Conservation (phyloP, 2,329 filamentous ascomycete species). For the Fusarium floridanum region DNA sequence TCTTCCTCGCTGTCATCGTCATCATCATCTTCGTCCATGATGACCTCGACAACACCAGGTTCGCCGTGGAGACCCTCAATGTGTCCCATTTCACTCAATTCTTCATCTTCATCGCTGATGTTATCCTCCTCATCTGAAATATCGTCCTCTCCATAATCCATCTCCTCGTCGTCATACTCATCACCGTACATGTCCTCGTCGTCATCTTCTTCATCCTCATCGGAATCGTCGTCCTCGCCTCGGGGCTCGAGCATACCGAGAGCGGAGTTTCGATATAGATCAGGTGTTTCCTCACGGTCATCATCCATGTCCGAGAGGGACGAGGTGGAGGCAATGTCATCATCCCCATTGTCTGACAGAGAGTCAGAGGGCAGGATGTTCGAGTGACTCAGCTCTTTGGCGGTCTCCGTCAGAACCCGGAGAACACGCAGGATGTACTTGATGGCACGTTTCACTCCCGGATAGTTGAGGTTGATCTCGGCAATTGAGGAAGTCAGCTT, state of each 20-base stretch:
- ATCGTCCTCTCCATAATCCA: conserved; percentile 89
- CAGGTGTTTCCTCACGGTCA: conserved; percentile 92
- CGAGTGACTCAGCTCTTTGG: conserved; percentile 84
- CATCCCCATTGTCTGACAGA: conserved; percentile 78
- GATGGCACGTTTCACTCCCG: conserved; percentile 90
- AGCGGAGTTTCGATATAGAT: conserved; percentile 96
- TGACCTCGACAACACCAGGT: conserved; percentile 76
- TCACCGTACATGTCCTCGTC: conserved; percentile 95
- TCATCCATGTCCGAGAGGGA: conserved; percentile 91
- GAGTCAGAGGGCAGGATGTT: conserved; percentile 78
- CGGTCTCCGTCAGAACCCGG: conserved; percentile 87
- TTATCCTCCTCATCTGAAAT: conserved; percentile 86
- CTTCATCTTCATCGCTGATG: conserved; percentile 90
- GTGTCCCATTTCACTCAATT: conserved; percentile 84
- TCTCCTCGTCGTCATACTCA: conserved; percentile 90
- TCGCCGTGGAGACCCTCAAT: conserved; percentile 81
- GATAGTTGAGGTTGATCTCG: conserved; percentile 95
- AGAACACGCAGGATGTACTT: conserved; percentile 96
- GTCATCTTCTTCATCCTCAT: conserved; percentile 78
- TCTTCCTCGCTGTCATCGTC: conserved; percentile 73
- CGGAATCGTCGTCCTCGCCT: conserved; percentile 84
- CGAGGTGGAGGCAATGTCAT: conserved; percentile 88
- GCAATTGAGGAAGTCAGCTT: conserved; percentile 92
- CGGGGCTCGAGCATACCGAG: conserved; percentile 93
- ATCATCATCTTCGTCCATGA: conserved; percentile 81